Base-by-base conservation (phyloP, 75 land plant genomes). In the Isoetes taiwanensis region DNA sequence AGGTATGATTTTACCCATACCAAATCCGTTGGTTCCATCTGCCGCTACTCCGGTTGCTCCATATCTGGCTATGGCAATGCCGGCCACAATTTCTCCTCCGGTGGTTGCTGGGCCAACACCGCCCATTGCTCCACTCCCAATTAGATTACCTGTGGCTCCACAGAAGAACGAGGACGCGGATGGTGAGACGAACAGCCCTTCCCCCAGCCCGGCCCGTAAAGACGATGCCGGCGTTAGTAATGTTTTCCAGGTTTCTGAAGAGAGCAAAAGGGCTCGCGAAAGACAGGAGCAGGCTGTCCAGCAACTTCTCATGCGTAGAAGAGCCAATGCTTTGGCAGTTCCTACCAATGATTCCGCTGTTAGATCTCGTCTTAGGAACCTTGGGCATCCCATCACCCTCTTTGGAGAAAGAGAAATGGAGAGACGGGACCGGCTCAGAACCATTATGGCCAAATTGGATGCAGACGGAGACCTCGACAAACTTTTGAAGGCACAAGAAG, bases 341-440 rank as follows among this genome's bases (percentile, higher is more conserved):
- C 99, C 99, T 11, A 94, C 99, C 54, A 89, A 85, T 59, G 99
- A 94, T 56, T 43, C 67, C 11, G 86, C 89, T 33, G 99, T 94
- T 12, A 81, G 86, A 9, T 64, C 70, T 10, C 81, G 90, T 6
- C 87, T 94, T 28, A 80, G 99, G 31, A 72, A 78, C 34, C 80
- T 94, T 37, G 81, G 78, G 2, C 93, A 94, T 34, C 96, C 99
- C 0, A 67, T 89, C 17, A 89, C 99, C 8, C 66, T 94, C 25
- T 89, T 89, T 59, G 99, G 99, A 26, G 99, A 94, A 72, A 72
- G 91, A 32, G 99, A 94, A 76, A 94, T 94, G 99, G 99, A 94
- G 70, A 69, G 99, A 21, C 69, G 99, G 5, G 96, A 94, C 41
- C 71, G 99, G 54, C 70, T 94, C 64, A 59, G 99, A 24, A 54